Evolutionary conservation across 495 filamentous ascomycete genomes (phyloP), one percentile per base, ranked within the genome.

Genomic region (Barbatosphaeria neglecta): DNA sequence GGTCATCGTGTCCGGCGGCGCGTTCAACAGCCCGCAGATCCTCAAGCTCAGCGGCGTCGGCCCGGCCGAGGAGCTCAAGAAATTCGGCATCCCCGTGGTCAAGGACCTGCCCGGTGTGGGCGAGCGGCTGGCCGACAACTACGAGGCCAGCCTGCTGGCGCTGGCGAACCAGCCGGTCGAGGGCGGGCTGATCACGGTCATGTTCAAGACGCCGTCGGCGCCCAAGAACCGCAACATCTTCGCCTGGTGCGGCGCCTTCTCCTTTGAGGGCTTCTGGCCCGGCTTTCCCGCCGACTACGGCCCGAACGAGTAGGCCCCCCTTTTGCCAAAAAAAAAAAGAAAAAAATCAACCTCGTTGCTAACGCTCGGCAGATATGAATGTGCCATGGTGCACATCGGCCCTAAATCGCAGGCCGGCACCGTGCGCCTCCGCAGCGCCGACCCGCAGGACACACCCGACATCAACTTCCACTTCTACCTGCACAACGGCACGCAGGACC

Each of bases 381-480:
- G 67, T 47, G 67, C 69, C 0, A 59, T 70, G 45, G 66, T 72
- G n/a, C 67, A 72, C 55, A 65, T 72, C 16, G 66, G 64, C 22
- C 66, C 70, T 28, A 69, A 66, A 27, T 74, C 71, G 22, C 74
- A 72, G 38, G 65, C 72, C 15, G 76, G 75, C 11, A 66, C 68
- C 2, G 74, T 80, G 0, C 55, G 56, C 6, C 57, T 80, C 6
- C 47, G 52, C 8, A 76, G 74, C 0, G 60, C 63, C 1, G 69
- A 79, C 47, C 77, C 76, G 3, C 72, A 65, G 25, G 73, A 78
- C 47, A 61, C 62, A 48, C 77, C 77, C 2, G 62, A 72, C 11
- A 77, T 80, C 42, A 70, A 72, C 46, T 74, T 81, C 54, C 68
- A 73, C 41, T 80, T 76, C 56, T 82, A 77, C 51, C 59, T 70